Percentiles rank a stretch among this genome's conserved stretches.
Conservation (phyloP, 192 early-diverging fungal genomes). For the Coemansia aciculifera region DNA sequence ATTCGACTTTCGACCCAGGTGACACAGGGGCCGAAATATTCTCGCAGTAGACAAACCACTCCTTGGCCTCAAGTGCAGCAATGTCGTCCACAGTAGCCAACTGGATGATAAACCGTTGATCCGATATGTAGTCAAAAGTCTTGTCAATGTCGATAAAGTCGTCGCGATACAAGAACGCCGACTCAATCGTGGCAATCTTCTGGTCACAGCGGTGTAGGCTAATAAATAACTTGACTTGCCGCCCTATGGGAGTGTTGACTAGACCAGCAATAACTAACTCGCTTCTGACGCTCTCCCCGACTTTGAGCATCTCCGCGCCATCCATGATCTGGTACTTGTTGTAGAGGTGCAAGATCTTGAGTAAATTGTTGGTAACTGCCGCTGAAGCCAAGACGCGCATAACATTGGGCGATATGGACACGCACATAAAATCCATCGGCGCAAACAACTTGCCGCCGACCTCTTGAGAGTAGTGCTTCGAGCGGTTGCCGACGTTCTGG, state of each 20-base stretch:
- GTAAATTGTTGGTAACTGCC: conserved; percentile 78
- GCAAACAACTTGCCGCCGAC: conserved; percentile 59
- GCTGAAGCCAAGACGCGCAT: conserved; percentile 81
- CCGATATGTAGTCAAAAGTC: conserved; percentile 71
- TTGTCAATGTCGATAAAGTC: conserved; percentile 68
- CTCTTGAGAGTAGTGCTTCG: conserved; percentile 47
- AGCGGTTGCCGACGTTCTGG: conserved; percentile 67
- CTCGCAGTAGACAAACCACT: conserved; percentile 68
- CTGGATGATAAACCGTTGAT: conserved; percentile 66
- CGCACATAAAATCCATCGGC: conserved; percentile 88
- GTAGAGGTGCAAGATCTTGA: conserved; percentile 79
- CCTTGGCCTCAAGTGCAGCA: conserved; percentile 77
- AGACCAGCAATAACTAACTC: conserved; percentile 72
- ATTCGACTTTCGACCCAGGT: conserved; percentile 63
- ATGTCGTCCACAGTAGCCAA: conserved; percentile 72
- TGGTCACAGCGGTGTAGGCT: conserved; percentile 58
- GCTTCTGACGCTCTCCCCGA: conserved; percentile 73
- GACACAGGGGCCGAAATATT: conserved; percentile 35
- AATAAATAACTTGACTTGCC: conserved; percentile 76
- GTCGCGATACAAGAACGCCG: conserved; percentile 81
- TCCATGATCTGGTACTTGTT: conserved; percentile 77
- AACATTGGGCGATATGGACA: conserved; percentile 73
- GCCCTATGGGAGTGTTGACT: conserved; percentile 77
- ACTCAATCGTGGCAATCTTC: conserved; percentile 70
- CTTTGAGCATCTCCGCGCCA: conserved; percentile 59